Evolutionary conservation across 371 early-diverging fungal species (phyloP), one percentile per base, ranked within the genome.

Genomic region (Capniomyces stellatus): DNA sequence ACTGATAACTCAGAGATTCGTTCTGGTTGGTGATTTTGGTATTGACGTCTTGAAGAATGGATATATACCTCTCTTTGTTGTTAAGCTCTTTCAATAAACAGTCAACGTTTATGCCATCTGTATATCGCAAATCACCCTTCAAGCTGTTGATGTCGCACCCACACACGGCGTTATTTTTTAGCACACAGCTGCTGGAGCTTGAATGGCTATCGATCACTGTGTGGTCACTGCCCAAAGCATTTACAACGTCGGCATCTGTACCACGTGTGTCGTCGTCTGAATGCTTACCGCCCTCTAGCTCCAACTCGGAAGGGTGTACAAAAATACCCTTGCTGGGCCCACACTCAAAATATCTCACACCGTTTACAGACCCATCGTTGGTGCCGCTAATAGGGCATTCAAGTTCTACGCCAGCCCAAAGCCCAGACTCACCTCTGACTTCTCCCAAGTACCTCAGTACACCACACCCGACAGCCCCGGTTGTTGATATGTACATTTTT

Each of bases 341-440:
- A 59, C 85, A 84, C 3, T 62, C 58, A 56, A 86, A 86, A 55
- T 86, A 86, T 2, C 44, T 19, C 31, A 56, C 61, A 21, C 85
- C 87, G 49, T 71, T 71, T 54, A 83, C 76, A 41, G 70, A 67
- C 19, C 88, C 88, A 55, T 83, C 75, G 62, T 87, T 87, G 59
- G 85, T 87, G 35, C 88, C 88, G n/a, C n/a, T n/a, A n/a, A 73
- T 67, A 23, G 83, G 85, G 21, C 58, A 64, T 22, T 66, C 54
- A 3, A 87, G 70, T 59, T 83, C 83, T 43, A 87, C 74, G 18
- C 88, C 88, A 12, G 82, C 82, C 88, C 88, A 87, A 3, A 70
- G 54, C 12, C 88, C 88, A 12, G 72, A 66, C 59, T 80, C 80
- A 55, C 77, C 77, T 41, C 76, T 69, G 19, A 77, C 75, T 1